Conservation (phyloP, 495 filamentous ascomycete genomes). For the Neohortaea acidophila region DNA sequence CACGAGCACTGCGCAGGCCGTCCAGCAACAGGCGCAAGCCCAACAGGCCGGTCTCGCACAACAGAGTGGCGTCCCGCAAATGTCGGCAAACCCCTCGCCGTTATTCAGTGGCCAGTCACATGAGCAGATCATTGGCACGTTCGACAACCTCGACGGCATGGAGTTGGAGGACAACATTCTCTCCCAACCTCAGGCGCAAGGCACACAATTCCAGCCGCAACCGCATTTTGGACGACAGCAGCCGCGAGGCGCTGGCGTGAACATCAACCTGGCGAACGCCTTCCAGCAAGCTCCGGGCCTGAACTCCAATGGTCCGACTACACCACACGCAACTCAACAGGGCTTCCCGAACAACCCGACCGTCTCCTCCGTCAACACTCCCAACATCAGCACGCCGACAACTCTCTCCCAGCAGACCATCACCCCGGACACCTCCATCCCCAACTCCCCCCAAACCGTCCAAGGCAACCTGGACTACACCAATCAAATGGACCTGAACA, state of each 20-base stretch:
- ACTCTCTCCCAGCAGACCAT: constrained; percentile 47
- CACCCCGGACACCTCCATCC: constrained; percentile 60
- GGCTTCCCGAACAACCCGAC: constrained; percentile 84
- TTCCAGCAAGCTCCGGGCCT: constrained; percentile 61
- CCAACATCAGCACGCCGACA: constrained; percentile 46
- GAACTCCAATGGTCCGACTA: constrained; percentile 70
- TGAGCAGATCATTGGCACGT: constrained; percentile 37
- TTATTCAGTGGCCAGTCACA: constrained; percentile 27
- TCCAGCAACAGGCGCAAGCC: constrained; percentile 26
- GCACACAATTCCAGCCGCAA: constrained; percentile 37
- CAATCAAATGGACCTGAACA: constrained; percentile 6
- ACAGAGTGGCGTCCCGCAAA: constrained; percentile 13
- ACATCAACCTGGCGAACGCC: constrained; percentile 48
- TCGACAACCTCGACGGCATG: constrained; percentile 88
- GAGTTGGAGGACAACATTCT: constrained; percentile 71
- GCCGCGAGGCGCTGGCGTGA: constrained; percentile 44
- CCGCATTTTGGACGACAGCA: constrained; percentile 58
- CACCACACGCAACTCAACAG: constrained; percentile 56
- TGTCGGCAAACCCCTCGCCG: constrained; percentile 7
- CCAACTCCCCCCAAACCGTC: constrained; percentile 58
- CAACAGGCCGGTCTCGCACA: constrained; percentile 24
- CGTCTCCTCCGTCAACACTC: constrained; percentile 94
- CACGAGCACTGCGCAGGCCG: constrained; percentile 17
- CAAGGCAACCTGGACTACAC: constrained; percentile 34
- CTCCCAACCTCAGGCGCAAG: constrained; percentile 40